Evolutionary conservation across 257 asterid genomes (phyloP).

Genomic region (Gardenia jasminoides): DNA sequence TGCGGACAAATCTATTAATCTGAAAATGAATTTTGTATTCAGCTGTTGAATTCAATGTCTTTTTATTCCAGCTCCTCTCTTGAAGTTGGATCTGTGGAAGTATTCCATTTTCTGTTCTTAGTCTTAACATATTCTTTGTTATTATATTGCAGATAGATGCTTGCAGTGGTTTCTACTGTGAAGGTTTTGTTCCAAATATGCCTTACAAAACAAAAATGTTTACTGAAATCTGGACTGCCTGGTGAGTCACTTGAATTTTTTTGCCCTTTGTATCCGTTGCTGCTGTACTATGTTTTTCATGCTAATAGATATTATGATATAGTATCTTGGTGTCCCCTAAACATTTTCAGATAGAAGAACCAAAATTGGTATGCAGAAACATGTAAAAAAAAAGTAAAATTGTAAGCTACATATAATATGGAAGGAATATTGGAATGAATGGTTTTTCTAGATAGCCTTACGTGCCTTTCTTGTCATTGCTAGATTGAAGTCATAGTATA

Average conservation of each 20-base stretch:
- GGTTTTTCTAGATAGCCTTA: too few species aligned
- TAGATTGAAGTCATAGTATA: too few species aligned
- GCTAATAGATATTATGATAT: too few species aligned
- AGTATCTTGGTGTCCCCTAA: too few species aligned
- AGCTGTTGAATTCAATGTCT: not conserved
- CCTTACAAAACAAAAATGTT: slow-evolving; percentile 92
- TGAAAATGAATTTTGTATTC: not conserved
- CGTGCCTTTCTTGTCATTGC: too few species aligned
- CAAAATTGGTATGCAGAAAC: too few species aligned
- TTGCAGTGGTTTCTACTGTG: slow-evolving; percentile 94
- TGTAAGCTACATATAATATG: too few species aligned
- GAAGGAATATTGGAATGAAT: too few species aligned
- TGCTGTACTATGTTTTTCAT: not conserved
- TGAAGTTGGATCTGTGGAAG: not conserved
- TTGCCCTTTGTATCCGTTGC: not conserved
- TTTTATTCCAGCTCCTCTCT: not conserved
- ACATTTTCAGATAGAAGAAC: too few species aligned
- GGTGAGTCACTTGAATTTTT: slow-evolving; percentile 36
- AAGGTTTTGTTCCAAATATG: slow-evolving; percentile 65
- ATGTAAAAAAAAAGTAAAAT: too few species aligned
- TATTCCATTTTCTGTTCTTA: not conserved
- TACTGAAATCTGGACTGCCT: slow-evolving; percentile 93
- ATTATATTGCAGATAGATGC: slow-evolving; percentile 61
- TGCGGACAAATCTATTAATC: not conserved
- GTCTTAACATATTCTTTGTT: not conserved